A percentile compares a stretch with the other conserved stretches of the same genome.
Evolutionary conservation across 768 basidiomycete genomes (phyloP).

Genomic region (Boletus barrowsii): DNA sequence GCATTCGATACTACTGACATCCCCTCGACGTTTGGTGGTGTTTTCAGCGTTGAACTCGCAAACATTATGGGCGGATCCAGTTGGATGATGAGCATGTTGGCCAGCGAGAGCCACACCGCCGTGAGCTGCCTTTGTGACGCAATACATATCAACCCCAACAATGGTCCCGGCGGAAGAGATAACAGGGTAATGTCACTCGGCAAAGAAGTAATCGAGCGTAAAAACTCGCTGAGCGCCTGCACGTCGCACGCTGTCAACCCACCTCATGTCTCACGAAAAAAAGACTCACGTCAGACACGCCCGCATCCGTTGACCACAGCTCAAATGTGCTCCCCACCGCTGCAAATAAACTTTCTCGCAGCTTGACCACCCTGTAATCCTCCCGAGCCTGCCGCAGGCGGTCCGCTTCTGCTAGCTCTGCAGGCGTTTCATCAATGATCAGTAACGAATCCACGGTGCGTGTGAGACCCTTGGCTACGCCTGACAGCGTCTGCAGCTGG

Average conservation of each 20-base stretch:
- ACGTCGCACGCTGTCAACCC: slow-evolving; percentile 2
- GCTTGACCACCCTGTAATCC: slow-evolving; percentile 56
- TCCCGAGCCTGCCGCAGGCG: slow-evolving; percentile 58
- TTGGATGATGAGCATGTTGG: slow-evolving; percentile 76
- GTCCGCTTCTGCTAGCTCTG: slow-evolving; percentile 47
- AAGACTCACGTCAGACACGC: slow-evolving; percentile 66
- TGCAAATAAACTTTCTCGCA: slow-evolving; percentile 66
- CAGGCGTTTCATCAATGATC: slow-evolving; percentile 57
- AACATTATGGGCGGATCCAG: slow-evolving; percentile 66
- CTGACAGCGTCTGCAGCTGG: slow-evolving; percentile 78
- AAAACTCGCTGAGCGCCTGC: slow-evolving; percentile 76
- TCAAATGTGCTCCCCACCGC: slow-evolving; percentile 61
- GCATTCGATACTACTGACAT: slow-evolving; percentile 52
- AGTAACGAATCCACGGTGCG: slow-evolving; percentile 66
- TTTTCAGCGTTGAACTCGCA: slow-evolving; percentile 41
- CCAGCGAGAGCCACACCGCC: slow-evolving; percentile 81
- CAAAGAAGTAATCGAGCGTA: slow-evolving; percentile 83
- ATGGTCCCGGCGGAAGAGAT: slow-evolving; percentile 75
- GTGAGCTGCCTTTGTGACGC: slow-evolving; percentile 71
- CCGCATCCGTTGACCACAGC: slow-evolving; percentile 77
- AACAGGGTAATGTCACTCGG: slow-evolving; percentile 75
- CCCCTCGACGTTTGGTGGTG: slow-evolving; percentile 53
- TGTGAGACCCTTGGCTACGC: slow-evolving; percentile 85
- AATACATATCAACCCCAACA: slow-evolving; percentile 74
- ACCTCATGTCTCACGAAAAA: not conserved